Percentiles rank a stretch among this genome's conserved stretches.
Conservation (phyloP, 2,329 filamentous ascomycete genomes). For the Metarhizium brunneum region DNA sequence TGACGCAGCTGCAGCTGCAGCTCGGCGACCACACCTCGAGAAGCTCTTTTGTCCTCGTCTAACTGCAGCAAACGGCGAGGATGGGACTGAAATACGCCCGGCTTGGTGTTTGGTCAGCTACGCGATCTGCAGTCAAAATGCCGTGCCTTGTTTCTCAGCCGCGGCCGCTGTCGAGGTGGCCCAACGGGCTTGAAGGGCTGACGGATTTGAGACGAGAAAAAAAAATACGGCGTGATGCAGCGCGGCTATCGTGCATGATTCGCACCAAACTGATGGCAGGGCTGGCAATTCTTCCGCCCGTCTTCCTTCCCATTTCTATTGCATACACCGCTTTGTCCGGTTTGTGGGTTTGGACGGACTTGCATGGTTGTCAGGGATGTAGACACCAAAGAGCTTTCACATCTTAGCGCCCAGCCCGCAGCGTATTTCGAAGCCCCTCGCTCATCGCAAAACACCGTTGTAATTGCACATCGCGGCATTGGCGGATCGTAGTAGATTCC, state of each 20-base stretch:
- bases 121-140: background rate
- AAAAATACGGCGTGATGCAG: background rate
- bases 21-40: background rate
- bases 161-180: background rate
- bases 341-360: background rate
- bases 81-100: background rate
- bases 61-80: background rate
- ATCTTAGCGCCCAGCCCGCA: constrained; percentile 16
- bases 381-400: constrained; percentile 8
- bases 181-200: background rate
- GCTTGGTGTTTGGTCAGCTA: background rate
- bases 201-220: background rate
- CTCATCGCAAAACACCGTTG: constrained; percentile 6
- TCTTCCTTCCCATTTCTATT: background rate
- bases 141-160: background rate
- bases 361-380: constrained; percentile 1
- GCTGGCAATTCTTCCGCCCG: background rate
- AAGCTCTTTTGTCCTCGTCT: background rate
- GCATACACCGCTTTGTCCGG: background rate
- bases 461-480: background rate
- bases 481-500: background rate
- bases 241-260: background rate
- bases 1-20: background rate
- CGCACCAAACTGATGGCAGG: background rate
- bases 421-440: background rate